phyloP scores from a whole-genome alignment of 345 rosid genomes.

The Gossypium thurberi region DNA sequence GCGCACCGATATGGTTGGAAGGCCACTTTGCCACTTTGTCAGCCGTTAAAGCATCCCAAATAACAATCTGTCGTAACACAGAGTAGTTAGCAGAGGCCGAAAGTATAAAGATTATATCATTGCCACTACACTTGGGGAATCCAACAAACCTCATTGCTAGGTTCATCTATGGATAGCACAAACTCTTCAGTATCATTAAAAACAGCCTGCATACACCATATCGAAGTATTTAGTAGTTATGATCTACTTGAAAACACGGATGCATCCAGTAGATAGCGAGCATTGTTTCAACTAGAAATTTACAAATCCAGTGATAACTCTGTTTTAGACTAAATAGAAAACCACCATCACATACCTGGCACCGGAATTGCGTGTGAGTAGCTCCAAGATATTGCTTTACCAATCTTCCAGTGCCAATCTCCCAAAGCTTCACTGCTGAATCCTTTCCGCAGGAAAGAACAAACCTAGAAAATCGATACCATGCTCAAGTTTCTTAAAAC shows the following conservation, averaged over 20 bases:
- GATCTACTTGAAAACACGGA: neutral
- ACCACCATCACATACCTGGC: constrained; percentile 46
- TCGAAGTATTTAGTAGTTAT: constrained; percentile 7
- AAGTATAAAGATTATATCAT: neutral
- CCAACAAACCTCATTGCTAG: constrained; percentile 48
- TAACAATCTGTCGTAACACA: constrained; percentile 41
- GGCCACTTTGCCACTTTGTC: constrained; percentile 74
- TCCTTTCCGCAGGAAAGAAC: constrained; percentile 81
- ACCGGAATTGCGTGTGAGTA: constrained; percentile 47
- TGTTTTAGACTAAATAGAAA: neutral
- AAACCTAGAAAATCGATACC: constrained; percentile 40
- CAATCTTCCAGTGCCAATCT: constrained; percentile 66
- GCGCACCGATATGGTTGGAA: constrained; percentile 63
- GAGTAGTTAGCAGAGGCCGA: neutral
- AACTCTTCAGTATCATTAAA: constrained; percentile 80
- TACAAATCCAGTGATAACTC: neutral
- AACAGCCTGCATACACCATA: constrained; percentile 49
- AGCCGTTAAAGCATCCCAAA: constrained; percentile 74
- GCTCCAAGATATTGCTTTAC: constrained; percentile 74
- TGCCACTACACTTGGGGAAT: neutral
- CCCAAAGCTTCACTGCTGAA: constrained; percentile 75
- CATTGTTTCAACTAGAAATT: neutral
- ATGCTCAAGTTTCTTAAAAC: constrained; percentile 8
- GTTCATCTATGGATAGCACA: constrained; percentile 56
- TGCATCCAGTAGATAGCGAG: neutral